Conservation (phyloP, 768 basidiomycete species). For the Leccinum olivaceopallidum region DNA sequence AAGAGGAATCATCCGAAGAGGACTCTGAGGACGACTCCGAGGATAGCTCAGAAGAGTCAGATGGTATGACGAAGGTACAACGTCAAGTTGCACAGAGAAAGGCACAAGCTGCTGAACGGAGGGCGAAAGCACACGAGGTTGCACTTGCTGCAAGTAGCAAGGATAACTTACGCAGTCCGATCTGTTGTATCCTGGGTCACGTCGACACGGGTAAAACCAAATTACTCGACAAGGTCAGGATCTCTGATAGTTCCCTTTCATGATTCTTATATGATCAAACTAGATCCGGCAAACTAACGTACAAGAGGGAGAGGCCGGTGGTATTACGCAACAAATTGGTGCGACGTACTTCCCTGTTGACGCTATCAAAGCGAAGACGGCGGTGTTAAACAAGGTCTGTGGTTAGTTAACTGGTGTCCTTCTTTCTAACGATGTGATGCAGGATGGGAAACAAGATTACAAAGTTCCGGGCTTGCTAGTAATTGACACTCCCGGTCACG, state of each 20-base stretch:
- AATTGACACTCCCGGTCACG: slow-evolving; percentile 99
- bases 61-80: slow-evolving; percentile 68
- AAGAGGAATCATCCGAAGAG: slow-evolving; percentile 47
- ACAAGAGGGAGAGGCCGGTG: slow-evolving; percentile 98
- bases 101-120: slow-evolving; percentile 80
- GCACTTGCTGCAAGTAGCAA: slow-evolving; percentile 85
- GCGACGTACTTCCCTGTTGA: slow-evolving; percentile 98
- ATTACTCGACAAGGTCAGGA: slow-evolving; percentile 85
- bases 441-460: slow-evolving; percentile 87
- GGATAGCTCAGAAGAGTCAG: slow-evolving; percentile 40
- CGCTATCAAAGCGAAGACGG: slow-evolving; percentile 91
- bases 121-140: slow-evolving; percentile 76
- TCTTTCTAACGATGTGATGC: slow-evolving; percentile 12
- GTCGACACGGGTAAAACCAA: slow-evolving; percentile 99
- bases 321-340: slow-evolving; percentile 99
- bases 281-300: slow-evolving; percentile 99
- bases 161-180: slow-evolving; percentile 91
- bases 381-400: slow-evolving; percentile 83
- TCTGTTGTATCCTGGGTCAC: slow-evolving; percentile 98
- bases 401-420: background rate
- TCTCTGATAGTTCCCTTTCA: background rate
- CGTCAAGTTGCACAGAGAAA: slow-evolving; percentile 70
- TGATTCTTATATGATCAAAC: slow-evolving; percentile 6
- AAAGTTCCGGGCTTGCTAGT: slow-evolving; percentile 95
- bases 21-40: slow-evolving; percentile 54